Evolutionary conservation across 306 rosid genomes (phyloP).

Genomic region (Castanea mollissima): DNA sequence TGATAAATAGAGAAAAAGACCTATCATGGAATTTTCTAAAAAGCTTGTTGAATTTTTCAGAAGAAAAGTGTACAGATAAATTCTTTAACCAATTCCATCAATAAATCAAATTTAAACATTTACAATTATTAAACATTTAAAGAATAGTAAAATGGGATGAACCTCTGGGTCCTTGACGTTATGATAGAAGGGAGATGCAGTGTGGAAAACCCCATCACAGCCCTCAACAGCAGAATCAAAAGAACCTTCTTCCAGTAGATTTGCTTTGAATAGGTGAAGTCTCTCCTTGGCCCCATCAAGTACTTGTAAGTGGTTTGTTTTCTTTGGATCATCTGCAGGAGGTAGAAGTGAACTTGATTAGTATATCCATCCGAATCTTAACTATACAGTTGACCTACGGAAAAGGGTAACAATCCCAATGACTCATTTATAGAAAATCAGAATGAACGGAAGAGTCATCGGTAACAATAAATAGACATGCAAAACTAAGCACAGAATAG

Average conservation of each 20-base stretch:
- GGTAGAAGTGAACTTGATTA: background rate
- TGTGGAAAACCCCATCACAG: constrained; percentile 42
- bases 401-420: background rate
- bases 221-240: constrained; percentile 38
- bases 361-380: background rate
- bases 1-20: background rate
- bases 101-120: background rate
- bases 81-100: background rate
- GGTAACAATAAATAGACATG: background rate
- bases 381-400: background rate
- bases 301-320: constrained; percentile 28
- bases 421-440: background rate
- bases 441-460: background rate
- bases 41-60: background rate
- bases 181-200: constrained; percentile 40
- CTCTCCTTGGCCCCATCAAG: constrained; percentile 50
- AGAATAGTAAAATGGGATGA: background rate
- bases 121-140: background rate
- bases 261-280: constrained; percentile 39
- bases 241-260: constrained; percentile 41
- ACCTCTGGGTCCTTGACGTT: constrained; percentile 42
- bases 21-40: background rate
- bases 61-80: background rate
- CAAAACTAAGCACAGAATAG: background rate
- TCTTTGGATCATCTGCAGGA: constrained; percentile 28